phyloP scores from a whole-genome alignment of 192 early-diverging fungal genomes.

The Funneliformis mosseae region DNA sequence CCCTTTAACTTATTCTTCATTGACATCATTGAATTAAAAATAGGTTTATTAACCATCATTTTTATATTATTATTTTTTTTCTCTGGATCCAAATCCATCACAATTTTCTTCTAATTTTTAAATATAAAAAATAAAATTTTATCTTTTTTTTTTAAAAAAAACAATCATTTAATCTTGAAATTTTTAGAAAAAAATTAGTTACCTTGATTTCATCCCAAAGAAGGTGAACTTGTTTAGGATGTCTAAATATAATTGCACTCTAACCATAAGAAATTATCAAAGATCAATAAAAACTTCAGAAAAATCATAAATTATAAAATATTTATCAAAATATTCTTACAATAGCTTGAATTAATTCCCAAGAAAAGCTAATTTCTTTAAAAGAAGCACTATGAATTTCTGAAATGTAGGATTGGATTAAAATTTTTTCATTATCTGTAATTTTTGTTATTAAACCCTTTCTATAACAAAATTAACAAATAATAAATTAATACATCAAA shows the following conservation, averaged over 20 bases:
- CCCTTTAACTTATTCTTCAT: background rate
- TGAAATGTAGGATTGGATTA: background rate
- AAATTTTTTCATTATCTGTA: background rate
- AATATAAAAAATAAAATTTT: background rate
- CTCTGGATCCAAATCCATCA: background rate
- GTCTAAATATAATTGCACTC: slow-evolving; percentile 23
- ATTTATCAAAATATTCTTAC: background rate
- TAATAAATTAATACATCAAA: background rate
- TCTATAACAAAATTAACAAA: background rate
- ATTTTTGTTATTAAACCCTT: background rate
- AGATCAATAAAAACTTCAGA: background rate
- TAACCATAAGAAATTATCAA: background rate
- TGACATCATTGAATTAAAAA: background rate
- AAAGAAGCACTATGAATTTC: background rate
- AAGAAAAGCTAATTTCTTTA: slow-evolving; percentile 4
- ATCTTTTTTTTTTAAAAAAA: background rate
- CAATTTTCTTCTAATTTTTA: background rate
- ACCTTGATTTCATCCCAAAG: slow-evolving; percentile 15
- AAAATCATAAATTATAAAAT: background rate
- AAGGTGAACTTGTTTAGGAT: background rate
- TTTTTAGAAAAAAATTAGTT: background rate
- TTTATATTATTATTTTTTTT: background rate
- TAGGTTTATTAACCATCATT: background rate
- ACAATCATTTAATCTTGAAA: background rate
- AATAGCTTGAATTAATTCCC: slow-evolving; percentile 14